Evolutionary conservation across 805 yeast genomes (phyloP).

Genomic region (Starmerella sp.): DNA sequence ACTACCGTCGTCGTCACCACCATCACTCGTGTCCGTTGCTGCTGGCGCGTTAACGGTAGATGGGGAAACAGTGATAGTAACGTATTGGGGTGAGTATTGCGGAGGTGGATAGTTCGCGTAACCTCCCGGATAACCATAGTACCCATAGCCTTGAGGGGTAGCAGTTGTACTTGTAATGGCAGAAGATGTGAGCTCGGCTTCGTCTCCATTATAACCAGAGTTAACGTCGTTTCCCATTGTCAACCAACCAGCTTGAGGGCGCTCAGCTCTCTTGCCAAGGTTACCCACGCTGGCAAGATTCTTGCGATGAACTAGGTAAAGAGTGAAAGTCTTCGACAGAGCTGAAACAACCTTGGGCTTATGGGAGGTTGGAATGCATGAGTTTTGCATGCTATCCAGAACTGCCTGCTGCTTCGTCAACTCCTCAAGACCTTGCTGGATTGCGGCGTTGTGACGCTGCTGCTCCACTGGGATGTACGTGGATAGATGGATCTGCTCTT

Average conservation of each 20-base stretch:
- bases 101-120: constrained; percentile 1
- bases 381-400: background rate
- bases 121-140: background rate
- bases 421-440: constrained; percentile 3
- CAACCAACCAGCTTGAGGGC: constrained; percentile 11
- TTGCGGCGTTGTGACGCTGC: background rate
- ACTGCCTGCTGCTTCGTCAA: constrained; percentile 8
- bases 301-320: constrained; percentile 6
- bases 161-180: background rate
- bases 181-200: background rate
- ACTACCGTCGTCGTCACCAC: background rate
- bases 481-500: background rate
- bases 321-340: background rate
- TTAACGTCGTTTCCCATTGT: constrained; percentile 15
- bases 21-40: background rate
- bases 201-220: constrained; percentile 11
- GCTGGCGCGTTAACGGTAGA: background rate
- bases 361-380: constrained; percentile 11
- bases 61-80: constrained; percentile 6
- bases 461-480: background rate
- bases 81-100: constrained; percentile 3
- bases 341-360: constrained; percentile 4
- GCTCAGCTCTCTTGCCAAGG: background rate
- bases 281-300: constrained; percentile 6
- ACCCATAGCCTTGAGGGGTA: background rate